phyloP scores from a whole-genome alignment of 139 green algal genomes.

The Ettlia oleoabundans region DNA sequence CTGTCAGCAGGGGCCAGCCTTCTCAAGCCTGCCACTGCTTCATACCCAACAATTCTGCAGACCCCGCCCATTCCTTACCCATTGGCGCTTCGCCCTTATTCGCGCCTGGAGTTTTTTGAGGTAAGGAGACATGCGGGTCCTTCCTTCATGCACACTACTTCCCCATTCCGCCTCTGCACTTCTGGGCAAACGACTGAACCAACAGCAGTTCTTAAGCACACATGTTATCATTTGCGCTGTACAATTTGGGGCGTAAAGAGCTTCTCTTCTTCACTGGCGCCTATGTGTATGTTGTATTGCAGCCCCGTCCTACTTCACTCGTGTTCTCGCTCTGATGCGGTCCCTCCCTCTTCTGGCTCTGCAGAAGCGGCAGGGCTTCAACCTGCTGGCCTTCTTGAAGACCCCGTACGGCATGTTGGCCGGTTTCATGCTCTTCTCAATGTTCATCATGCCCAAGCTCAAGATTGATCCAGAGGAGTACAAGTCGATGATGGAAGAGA shows the following conservation, averaged over 20 bases:
- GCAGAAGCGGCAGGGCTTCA: conserved; percentile 52
- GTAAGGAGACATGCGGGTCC: conserved; percentile 12
- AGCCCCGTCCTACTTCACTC: not conserved
- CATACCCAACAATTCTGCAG: not conserved
- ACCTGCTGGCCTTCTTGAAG: conserved; percentile 51
- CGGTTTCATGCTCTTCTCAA: conserved; percentile 20
- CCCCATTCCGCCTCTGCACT: not conserved
- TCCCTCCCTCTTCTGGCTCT: not conserved
- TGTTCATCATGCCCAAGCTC: conserved; percentile 54
- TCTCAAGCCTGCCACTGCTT: not conserved
- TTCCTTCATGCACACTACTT: not conserved
- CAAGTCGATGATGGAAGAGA: not conserved
- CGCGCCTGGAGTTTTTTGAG: conserved; percentile 50
- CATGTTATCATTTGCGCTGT: no score
- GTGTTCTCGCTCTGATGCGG: not conserved
- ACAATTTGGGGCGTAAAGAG: no score
- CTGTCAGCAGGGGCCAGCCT: no score
- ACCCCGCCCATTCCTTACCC: conserved; percentile 34
- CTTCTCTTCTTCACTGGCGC: no score
- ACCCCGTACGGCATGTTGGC: conserved; percentile 64
- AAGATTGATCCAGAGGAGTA: conserved; percentile 52
- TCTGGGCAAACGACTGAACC: no score
- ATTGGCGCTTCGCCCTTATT: conserved; percentile 32
- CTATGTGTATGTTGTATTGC: no score
- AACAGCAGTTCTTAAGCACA: no score